Evolutionary conservation across 2,329 filamentous ascomycete genomes (phyloP).

Genomic region (Talaromyces sp.): DNA sequence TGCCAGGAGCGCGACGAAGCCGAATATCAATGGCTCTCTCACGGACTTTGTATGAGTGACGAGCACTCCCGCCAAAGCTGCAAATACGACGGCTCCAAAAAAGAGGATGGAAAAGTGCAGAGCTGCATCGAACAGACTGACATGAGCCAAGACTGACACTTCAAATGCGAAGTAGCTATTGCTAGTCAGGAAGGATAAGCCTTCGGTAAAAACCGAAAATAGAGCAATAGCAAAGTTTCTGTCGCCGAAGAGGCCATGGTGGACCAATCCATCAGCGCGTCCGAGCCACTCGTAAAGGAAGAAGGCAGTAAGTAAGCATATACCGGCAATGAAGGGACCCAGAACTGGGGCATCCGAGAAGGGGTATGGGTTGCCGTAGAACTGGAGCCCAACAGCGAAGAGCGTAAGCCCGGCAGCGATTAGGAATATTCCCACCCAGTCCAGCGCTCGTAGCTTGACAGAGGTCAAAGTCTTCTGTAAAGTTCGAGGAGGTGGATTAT

Average conservation of each 20-base stretch:
- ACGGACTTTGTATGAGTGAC: not conserved
- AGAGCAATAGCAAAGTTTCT: not conserved
- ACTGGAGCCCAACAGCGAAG: not conserved
- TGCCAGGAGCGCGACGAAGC: not conserved
- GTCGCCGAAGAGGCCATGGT: not conserved
- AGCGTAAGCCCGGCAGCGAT: not conserved
- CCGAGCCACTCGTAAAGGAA: not conserved
- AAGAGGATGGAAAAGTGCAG: not conserved
- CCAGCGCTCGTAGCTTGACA: not conserved
- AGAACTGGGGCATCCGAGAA: not conserved
- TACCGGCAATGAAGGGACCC: not conserved
- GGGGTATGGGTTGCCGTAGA: not conserved
- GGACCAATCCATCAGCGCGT: not conserved
- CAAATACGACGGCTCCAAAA: not conserved
- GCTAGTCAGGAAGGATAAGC: not conserved
- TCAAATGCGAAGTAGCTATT: not conserved
- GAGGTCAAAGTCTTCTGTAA: not conserved
- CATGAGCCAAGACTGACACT: not conserved
- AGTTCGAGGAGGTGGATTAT: not conserved
- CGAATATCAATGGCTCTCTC: not conserved
- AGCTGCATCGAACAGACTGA: not conserved
- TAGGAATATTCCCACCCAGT: not conserved
- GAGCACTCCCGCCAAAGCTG: not conserved
- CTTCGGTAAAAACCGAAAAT: not conserved
- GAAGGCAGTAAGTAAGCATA: not conserved